Base-by-base conservation (phyloP, 75 land plant genomes). In the Larix kaempferi region DNA sequence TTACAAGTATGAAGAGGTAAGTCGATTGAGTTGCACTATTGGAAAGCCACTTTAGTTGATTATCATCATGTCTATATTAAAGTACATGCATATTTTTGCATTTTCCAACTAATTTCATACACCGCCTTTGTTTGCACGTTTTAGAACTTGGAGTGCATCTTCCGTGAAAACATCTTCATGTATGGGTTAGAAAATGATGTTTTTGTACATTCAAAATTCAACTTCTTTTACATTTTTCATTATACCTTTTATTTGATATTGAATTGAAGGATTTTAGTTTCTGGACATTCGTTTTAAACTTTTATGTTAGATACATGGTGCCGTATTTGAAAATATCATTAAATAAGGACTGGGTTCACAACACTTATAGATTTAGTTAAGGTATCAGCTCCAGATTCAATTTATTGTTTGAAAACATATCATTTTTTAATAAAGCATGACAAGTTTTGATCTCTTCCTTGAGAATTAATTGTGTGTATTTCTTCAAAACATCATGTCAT, bases 1-100 rank as follows among this genome's bases (percentile, higher is more conserved):
- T 80, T 96, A 96, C 78, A 72, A 80, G 23, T 96, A 96, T 80
- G 95, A 92, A 66, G 99, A 96, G 95, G 99, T 94, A 74, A 74
- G n/a, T 35, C 37, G 12, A 8, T 25, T 77, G 71, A 19, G 56
- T 54, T 74, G 61, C 21, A 13, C 10, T 74, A 29, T 27, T 67
- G 29, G 39, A 33, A 65, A 65, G 2, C 35, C 19, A 15, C 35
- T 29, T 33, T 17, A 65, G 69, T 17, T 65, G 21, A 35, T 21
- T 65, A 17, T 65, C 35, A 6, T 65, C 19, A 6, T 65, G 2
- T 49, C 39, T 35, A 15, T 26, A 29, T 27, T 63, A 33, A 65
- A 3, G 7, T 6, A 14, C 2, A 12, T 65, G 54, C 54, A 29
- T 10, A 17, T 26, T 64, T 14, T 26, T 33, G 4, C 14, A 26